Evolutionary conservation across 768 basidiomycete species (phyloP), one percentile per base, ranked within the genome.

Genomic region (Termitomyces sp.): DNA sequence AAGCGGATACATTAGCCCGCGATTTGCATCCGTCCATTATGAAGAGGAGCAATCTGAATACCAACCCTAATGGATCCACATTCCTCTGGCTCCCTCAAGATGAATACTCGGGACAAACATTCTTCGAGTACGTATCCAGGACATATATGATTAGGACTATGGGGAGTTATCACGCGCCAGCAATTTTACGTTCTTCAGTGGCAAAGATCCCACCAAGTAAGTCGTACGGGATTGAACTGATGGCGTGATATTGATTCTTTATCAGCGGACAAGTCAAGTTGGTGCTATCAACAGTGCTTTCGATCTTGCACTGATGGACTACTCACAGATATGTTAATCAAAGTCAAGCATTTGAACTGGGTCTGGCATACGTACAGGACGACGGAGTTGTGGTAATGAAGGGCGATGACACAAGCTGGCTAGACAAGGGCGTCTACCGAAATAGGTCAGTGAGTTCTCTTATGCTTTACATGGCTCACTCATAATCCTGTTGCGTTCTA

Each of bases 361-460:
- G 78, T 48, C 78, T 91, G 8, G 83, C 80, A 1, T 89, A 79
- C 68, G 78, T 87, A 14, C 74, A 80, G 13, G 76, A 77, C 23
- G 76, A 86, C 67, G 81, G 80, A 40, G 79, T 77, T 33, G 85
- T 89, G 38, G 78, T 90, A 20, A 92, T 93, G 89, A 83, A 86
- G 67, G 88, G 87, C 13, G 90, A 93, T 61, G 77, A 89, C 67
- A 85, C 81, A 1, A 86, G 79, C 16, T 74, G 70, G 72, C 70
- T 92, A 26, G 63, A 75, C 7, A 51, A 73, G 38, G 88, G 87
- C 30, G 74, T 78, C 57, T 77, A 79, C 62, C 79, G 90, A 48
- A 76, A 79, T 61, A 91, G 90, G 89, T 87, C 55, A 52, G 51
- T 43, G 69, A 61, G 33, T 10, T 23, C 33, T 32, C 23, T 14